Evolutionary conservation across 2,329 filamentous ascomycete species (phyloP).

Genomic region (Aspergillus sp.): DNA sequence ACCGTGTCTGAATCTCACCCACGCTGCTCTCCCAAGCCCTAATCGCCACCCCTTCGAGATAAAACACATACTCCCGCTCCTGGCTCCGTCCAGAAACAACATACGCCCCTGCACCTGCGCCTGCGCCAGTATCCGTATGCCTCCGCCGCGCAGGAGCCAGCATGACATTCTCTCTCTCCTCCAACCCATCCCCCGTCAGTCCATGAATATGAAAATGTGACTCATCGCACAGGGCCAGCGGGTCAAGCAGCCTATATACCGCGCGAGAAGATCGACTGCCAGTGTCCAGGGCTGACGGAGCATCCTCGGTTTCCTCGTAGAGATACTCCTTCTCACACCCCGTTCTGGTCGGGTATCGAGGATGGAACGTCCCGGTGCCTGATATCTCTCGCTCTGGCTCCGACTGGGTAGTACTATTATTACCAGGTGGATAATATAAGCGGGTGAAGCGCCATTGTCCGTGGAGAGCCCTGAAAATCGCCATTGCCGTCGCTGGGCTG

Average conservation of each 20-base stretch:
- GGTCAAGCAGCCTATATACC: constrained; percentile 9
- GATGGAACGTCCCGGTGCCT: constrained; percentile 56
- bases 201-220: not conserved
- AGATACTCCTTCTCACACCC: constrained; percentile 29
- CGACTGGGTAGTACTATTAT: constrained; percentile 7
- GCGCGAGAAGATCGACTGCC: not conserved
- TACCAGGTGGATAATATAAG: constrained; percentile 46
- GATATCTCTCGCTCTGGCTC: constrained; percentile 46
- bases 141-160: too few species aligned
- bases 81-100: constrained; percentile 6
- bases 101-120: constrained; percentile 6
- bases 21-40: constrained; percentile 13
- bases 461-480: constrained; percentile 61
- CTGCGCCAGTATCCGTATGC: constrained; percentile 3
- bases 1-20: too few species aligned
- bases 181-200: too few species aligned
- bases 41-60: constrained; percentile 19
- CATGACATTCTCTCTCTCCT: too few species aligned
- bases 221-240: not conserved
- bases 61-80: constrained; percentile 18
- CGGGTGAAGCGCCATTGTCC: constrained; percentile 54
- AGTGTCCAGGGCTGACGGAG: not conserved
- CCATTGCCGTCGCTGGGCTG: constrained; percentile 50
- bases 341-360: constrained; percentile 47
- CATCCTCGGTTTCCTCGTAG: constrained; percentile 13